Conservation (phyloP, 306 rosid species). For the Pyrus betulifolia region DNA sequence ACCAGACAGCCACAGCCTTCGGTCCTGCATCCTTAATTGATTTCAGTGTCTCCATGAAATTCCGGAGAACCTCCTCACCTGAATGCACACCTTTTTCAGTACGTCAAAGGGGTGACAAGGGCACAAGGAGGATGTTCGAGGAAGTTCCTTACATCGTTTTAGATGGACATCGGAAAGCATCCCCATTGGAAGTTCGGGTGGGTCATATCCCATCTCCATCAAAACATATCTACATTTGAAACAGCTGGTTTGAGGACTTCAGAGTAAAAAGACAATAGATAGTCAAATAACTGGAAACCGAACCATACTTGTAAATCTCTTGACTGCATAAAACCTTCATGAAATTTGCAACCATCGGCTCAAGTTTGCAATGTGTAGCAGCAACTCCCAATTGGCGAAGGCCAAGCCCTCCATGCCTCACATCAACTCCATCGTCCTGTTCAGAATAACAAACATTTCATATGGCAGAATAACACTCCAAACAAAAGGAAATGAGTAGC, state of each 20-base stretch:
- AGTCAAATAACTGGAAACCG: background rate
- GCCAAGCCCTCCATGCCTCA: conserved; percentile 68
- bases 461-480: background rate
- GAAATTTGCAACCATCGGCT: conserved; percentile 62
- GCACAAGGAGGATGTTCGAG: background rate
- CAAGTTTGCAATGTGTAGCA: conserved; percentile 59
- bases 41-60: conserved; percentile 51
- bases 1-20: conserved; percentile 67
- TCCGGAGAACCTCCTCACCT: conserved; percentile 65
- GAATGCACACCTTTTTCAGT: background rate
- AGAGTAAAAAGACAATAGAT: background rate
- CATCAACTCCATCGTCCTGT: conserved; percentile 68
- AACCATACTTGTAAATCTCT: conserved; percentile 59
- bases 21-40: conserved; percentile 54
- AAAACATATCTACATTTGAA: conserved; percentile 53
- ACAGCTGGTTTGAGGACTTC: background rate
- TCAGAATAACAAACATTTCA: background rate
- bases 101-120: background rate
- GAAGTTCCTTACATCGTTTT: conserved; percentile 39
- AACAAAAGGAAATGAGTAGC: background rate
- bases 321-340: conserved; percentile 78
- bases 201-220: conserved; percentile 81
- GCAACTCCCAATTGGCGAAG: conserved; percentile 66
- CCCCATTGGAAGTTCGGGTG: conserved; percentile 70
- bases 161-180: conserved; percentile 62